These are phyloP conservation scores for Solanum tarapatanum DNA, from an alignment of 257 asterid genomes.

Conservation along the genomic window DNA sequence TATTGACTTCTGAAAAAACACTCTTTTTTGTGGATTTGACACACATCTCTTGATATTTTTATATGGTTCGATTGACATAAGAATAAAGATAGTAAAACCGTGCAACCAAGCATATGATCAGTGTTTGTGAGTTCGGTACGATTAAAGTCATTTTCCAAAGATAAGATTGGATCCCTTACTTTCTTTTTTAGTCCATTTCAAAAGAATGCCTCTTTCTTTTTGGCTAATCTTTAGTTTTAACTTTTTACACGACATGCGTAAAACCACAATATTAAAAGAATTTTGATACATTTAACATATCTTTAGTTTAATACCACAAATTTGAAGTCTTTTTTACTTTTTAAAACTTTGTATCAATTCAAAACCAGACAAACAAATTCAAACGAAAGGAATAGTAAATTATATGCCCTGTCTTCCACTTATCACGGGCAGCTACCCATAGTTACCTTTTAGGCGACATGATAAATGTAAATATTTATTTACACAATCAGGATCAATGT, in stretches of 20 bases:
- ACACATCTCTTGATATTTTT: neutral
- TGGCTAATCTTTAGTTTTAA: too few species aligned
- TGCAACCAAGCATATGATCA: neutral
- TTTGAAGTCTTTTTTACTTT: too few species aligned
- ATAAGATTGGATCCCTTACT: too few species aligned
- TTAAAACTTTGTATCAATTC: too few species aligned
- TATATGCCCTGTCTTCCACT: neutral
- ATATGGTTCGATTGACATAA: neutral
- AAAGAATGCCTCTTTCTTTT: too few species aligned
- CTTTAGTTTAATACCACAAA: too few species aligned
- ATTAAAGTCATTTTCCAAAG: neutral
- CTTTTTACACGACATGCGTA: too few species aligned
- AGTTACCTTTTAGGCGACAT: neutral
- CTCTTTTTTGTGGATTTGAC: too few species aligned
- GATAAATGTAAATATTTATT: neutral
- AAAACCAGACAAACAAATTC: too few species aligned
- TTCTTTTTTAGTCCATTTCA: too few species aligned
- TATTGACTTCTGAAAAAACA: neutral
- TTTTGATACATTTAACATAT: neutral
- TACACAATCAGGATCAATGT: neutral
- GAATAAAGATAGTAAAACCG: neutral
- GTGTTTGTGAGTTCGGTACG: neutral
- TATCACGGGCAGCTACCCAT: neutral
- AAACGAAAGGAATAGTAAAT: neutral
- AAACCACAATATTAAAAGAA: too few species aligned